Evolutionary conservation across 2,329 filamentous ascomycete species (phyloP).

Genomic region (Neofusicoccum kwambonambiense): DNA sequence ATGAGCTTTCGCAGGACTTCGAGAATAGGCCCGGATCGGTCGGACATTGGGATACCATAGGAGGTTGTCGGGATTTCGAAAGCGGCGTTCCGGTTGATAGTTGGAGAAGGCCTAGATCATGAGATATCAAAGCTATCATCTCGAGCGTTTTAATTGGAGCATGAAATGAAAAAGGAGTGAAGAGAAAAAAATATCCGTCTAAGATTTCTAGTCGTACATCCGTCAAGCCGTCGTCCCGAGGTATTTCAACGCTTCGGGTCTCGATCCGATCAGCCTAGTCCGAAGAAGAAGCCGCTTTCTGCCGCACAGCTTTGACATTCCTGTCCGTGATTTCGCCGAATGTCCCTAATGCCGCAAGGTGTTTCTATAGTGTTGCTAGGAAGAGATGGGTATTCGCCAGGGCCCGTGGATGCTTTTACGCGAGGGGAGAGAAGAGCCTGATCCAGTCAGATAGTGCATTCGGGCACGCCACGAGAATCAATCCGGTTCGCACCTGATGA

Average conservation of each 20-base stretch:
- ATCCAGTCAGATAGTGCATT: neutral
- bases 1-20: slow-evolving; percentile 16
- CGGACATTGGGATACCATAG: neutral
- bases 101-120: neutral
- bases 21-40: slow-evolving; percentile 21
- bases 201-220: slow-evolving; percentile 10
- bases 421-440: slow-evolving; percentile 9
- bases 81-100: neutral
- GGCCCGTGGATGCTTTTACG: neutral
- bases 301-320: neutral
- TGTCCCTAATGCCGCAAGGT: neutral
- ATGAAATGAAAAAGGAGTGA: neutral
- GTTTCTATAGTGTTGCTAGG: neutral
- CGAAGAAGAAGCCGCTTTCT: neutral
- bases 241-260: slow-evolving; percentile 5
- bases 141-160: neutral
- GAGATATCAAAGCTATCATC: neutral
- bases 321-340: neutral
- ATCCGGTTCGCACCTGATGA: slow-evolving; percentile 59
- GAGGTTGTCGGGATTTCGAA: neutral
- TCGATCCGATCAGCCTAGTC: neutral
- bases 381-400: neutral
- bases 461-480: neutral
- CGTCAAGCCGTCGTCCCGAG: neutral
- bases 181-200: slow-evolving; percentile 7